Evolutionary conservation across 768 basidiomycete species (phyloP).

Genomic region (Goffeauzyma gilvescens): DNA sequence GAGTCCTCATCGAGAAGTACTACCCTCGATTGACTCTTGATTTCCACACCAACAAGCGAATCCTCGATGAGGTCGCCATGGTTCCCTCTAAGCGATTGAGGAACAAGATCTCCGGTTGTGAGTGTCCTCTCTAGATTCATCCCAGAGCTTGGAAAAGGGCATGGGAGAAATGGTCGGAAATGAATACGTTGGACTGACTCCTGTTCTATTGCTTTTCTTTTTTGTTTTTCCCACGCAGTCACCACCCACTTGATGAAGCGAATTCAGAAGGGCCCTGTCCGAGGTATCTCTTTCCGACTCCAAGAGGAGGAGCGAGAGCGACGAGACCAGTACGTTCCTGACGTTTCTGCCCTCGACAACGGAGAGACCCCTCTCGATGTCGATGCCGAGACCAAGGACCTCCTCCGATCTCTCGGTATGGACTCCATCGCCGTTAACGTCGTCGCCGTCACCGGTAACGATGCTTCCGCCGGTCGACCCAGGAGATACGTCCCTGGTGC

Average conservation of each 20-base stretch:
- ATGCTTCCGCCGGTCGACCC: conserved; percentile 4
- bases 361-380: conserved; percentile 55
- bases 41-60: conserved; percentile 99
- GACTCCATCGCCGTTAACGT: conserved; percentile 68
- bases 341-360: conserved; percentile 85
- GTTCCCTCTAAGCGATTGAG: conserved; percentile 97
- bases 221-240: conserved; percentile 34
- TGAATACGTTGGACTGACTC: neutral
- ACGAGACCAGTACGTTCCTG: conserved; percentile 93
- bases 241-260: conserved; percentile 99
- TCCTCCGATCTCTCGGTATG: conserved; percentile 82
- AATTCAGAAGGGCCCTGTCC: conserved; percentile 92
- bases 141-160: neutral
- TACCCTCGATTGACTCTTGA: conserved; percentile 98
- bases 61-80: conserved; percentile 48
- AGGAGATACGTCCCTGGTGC: conserved; percentile 14
- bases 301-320: conserved; percentile 98
- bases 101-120: conserved; percentile 92
- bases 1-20: conserved; percentile 99
- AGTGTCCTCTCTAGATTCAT: conserved; percentile 8
- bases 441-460: conserved; percentile 40
- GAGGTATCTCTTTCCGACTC: conserved; percentile 99
- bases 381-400: conserved; percentile 85
- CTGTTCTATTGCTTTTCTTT: no score
- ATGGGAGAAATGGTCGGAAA: neutral